Percentiles rank a stretch among this genome's conserved stretches.
Conservation (phyloP, 768 basidiomycete species). For the Daedaleopsis nitida region DNA sequence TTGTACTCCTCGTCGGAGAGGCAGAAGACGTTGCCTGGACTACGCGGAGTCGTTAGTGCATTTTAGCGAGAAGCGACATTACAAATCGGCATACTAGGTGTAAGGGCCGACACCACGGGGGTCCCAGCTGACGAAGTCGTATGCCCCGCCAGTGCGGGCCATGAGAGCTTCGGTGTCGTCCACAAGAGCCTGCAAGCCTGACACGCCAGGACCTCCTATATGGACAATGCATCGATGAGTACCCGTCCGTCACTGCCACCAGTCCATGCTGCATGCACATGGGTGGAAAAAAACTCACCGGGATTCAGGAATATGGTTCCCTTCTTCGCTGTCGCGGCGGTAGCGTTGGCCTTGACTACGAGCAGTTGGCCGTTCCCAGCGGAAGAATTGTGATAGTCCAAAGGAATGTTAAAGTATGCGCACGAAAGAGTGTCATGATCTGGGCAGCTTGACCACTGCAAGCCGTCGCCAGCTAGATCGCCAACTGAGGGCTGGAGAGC, state of each 20-base stretch:
- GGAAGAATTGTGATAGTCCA: conserved; percentile 16
- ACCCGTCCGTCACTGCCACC: not conserved
- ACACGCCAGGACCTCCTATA: conserved; percentile 15
- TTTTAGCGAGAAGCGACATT: not conserved
- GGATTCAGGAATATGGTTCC: conserved; percentile 17
- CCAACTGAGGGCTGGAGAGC: not conserved
- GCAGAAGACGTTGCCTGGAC: conserved; percentile 10
- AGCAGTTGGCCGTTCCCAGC: conserved; percentile 8
- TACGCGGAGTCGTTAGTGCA: not conserved
- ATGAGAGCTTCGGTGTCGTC: conserved; percentile 2
- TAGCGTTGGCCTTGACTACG: conserved; percentile 14
- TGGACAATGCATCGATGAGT: not conserved
- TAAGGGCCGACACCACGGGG: conserved; percentile 15
- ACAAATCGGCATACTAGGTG: conserved; percentile 5
- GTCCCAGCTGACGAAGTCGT: conserved; percentile 19
- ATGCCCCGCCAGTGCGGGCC: conserved; percentile 10
- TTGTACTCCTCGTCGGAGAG: conserved; percentile 7
- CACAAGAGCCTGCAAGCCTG: conserved; percentile 8
- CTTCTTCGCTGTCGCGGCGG: not conserved
- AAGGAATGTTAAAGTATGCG: conserved; percentile 13
- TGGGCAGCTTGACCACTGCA: not conserved
- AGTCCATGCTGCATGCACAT: not conserved
- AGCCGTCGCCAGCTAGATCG: not conserved
- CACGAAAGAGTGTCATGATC: conserved; percentile 3
- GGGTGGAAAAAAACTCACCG: conserved; percentile 1